These are phyloP conservation scores for Roridomyces roridus DNA, from an alignment of 768 basidiomycete genomes.

Conservation along the genomic window DNA sequence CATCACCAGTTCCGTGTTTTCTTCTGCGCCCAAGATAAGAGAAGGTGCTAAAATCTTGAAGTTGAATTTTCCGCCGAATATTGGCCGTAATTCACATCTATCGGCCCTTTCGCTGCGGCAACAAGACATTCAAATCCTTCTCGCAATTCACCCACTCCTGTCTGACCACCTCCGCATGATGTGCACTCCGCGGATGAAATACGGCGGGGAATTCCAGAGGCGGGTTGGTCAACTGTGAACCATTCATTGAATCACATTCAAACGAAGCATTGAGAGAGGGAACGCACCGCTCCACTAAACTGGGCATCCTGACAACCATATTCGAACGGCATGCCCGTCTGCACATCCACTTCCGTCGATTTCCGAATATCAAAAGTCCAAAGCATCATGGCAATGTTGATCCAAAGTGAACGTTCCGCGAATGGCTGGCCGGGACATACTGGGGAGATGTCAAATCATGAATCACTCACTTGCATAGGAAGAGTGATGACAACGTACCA, in stretches of 20 bases:
- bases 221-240: not conserved
- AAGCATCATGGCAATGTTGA: not conserved
- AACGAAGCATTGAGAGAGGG: not conserved
- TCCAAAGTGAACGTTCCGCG: not conserved
- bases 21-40: too few relatives aligned
- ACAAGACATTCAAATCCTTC: not conserved
- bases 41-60: too few relatives aligned
- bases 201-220: not conserved
- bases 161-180: not conserved
- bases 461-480: too few relatives aligned
- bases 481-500: too few relatives aligned
- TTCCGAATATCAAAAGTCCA: not conserved
- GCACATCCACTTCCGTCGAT: not conserved
- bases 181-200: not conserved
- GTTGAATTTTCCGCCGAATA: too few relatives aligned
- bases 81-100: too few relatives aligned
- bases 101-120: not conserved
- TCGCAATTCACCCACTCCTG: not conserved
- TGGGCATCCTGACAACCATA: not conserved
- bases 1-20: too few relatives aligned
- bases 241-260: not conserved
- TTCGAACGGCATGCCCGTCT: not conserved
- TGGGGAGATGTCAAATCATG: too few relatives aligned
- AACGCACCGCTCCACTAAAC: not conserved
- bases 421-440: too few relatives aligned